Conservation (phyloP, 345 rosid species). For the Eucalyptus brandiana region DNA sequence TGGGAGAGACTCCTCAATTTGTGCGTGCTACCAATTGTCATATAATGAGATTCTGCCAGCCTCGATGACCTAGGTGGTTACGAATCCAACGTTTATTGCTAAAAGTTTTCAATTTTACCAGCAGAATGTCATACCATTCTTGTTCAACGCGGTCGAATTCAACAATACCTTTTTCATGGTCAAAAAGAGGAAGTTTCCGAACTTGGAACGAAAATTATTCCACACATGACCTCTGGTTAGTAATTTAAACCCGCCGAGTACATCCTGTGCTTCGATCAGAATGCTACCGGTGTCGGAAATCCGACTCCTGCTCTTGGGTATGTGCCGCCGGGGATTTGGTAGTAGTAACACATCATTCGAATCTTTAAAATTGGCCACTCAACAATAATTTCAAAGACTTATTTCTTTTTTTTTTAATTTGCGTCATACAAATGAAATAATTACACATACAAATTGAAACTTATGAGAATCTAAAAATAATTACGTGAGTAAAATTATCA, state of each 20-base stretch:
- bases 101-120: not conserved
- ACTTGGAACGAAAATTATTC: not conserved
- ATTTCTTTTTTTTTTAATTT: not conserved
- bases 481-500: not conserved
- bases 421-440: not conserved
- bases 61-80: not conserved
- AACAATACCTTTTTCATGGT: not conserved
- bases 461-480: not conserved
- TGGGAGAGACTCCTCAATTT: not conserved
- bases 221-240: not conserved
- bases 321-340: not conserved
- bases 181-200: not conserved
- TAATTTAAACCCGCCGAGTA: not conserved
- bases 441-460: not conserved
- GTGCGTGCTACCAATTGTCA: not conserved
- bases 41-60: not conserved
- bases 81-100: not conserved
- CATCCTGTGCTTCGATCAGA: not conserved
- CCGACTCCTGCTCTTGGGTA: not conserved
- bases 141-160: not conserved
- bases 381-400: not conserved
- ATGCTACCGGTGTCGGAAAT: not conserved
- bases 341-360: not conserved
- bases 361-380: not conserved
- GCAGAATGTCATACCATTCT: not conserved